Base-by-base conservation (phyloP, 805 yeast species). In the Kodamaea laetipori region DNA sequence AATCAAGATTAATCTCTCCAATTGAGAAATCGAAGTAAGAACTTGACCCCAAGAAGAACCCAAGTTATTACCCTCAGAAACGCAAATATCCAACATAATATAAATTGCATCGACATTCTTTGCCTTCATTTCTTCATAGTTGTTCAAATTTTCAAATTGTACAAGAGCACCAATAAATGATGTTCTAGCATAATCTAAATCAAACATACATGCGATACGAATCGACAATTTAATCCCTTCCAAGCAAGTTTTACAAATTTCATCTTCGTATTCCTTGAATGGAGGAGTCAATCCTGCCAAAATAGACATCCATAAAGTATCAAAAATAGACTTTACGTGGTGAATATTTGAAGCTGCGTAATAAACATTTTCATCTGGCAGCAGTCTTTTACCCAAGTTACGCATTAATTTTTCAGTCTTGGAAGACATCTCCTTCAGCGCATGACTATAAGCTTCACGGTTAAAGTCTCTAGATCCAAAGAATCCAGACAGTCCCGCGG, bases 281-380 rank as follows among this genome's bases (percentile, higher is more conserved):
- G 97, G 95, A 3, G 95, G 92, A 0, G 97, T 90, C 39, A 94
- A 73, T 0, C 95, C 97, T 5, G 98, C 98, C 52, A 94, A 73
- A 37, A 94, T 79, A 0, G 97, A 89, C 97, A 95, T 90, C 99
- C 99, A 94, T 34, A 86, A 69, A 12, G 88, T 88, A 55, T 92
- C 97, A 66, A 94, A 92, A 58, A 95, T 87, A 1, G 97, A 90
- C 59, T 79, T 84, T 11, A 92, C 96, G 60, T 92, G 97, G 53
- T 89, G 95, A 11, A 86, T 79, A 56, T 86, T 92, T 1, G 90
- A 79, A 0, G 97, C 97, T 13, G 83, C 80, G 62, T 88, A 87
- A 58, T 82, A 90, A 0, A 79, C 74, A 31, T 46, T 53, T 4
- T 57, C 46, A 34, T 71, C 75, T 40, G 64, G 69, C 45, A 73